These are phyloP conservation scores for Fusarium tjaetaba DNA, from an alignment of 2,329 filamentous ascomycete species.

Conservation along the genomic window DNA sequence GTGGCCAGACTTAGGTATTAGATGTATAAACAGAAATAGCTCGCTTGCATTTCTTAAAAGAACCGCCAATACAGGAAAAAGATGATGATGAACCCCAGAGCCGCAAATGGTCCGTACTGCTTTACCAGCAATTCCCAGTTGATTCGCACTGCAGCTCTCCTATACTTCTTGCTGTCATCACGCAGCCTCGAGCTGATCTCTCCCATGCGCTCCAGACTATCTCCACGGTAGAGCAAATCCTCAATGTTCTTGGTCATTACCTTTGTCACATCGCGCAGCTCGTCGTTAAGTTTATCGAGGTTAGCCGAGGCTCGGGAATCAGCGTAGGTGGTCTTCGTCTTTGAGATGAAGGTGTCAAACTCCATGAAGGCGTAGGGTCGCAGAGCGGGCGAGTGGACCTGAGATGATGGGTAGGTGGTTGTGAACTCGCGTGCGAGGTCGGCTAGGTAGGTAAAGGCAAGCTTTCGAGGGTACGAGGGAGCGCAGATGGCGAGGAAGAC, in stretches of 20 bases:
- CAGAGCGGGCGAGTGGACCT: constrained; percentile 78
- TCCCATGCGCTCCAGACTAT: constrained; percentile 95
- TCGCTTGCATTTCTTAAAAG: constrained; percentile 65
- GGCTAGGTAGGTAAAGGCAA: constrained; percentile 97
- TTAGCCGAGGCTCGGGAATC: constrained; percentile 92
- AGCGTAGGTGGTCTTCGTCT: constrained; percentile 93
- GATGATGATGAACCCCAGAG: constrained; percentile 81
- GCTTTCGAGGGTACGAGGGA: constrained; percentile 93
- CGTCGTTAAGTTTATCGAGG: constrained; percentile 94
- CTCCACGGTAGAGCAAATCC: constrained; percentile 92
- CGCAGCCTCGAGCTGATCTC: constrained; percentile 87
- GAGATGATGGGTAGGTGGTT: constrained; percentile 78
- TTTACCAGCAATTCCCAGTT: constrained; percentile 98
- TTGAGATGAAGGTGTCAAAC: constrained; percentile 96
- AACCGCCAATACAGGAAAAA: constrained; percentile 94
- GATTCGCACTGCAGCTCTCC: constrained; percentile 89
- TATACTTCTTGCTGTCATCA: constrained; percentile 95
- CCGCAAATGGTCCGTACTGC: constrained; percentile 94
- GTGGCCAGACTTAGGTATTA: constrained; percentile 19
- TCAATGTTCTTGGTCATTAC: constrained; percentile 99
- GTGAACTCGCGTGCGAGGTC: constrained; percentile 93
- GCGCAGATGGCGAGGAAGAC: constrained; percentile 96
- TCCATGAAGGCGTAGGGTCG: constrained; percentile 97
- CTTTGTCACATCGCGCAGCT: constrained; percentile 96
- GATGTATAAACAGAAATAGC: constrained; percentile 20